Base-by-base conservation (phyloP, 2,329 filamentous ascomycete genomes). In the Alternaria gansuensis region DNA sequence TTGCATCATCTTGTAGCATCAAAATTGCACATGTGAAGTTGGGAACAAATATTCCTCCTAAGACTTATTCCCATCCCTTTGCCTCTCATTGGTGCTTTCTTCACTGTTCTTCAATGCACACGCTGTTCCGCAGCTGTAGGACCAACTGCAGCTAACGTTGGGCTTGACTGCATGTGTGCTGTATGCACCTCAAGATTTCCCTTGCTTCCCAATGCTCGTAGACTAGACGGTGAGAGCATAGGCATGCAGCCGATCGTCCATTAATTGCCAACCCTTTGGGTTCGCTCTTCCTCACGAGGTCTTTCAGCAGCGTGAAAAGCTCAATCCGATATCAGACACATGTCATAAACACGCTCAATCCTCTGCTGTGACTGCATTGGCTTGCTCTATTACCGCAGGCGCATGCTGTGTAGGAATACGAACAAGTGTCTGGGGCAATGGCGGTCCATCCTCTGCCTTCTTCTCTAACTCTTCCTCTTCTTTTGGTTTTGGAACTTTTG, bases 391-490 rank as follows among this genome's bases (percentile, higher is more conserved):
- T 5, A 78, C 59, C 21, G 73, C 68, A 34, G 73, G 75, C 3
- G 77, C 78, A 67, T 93, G 90, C 66, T 94, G 90, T 14, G 91
- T 93, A 1, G 92, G 92, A 66, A 95, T 94, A 63, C 92, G 87
- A 34, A 96, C 92, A 14, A 96, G 83, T 17, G 91, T 94, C 73
- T 94, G 90, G 2, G 92, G 92, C 39, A 95, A 81, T 39, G 85
- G 79, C n/a, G 83, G 77, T 31, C 78, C 77, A 54, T 79, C 67
- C 51, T 82, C 77, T 26, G 62, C 31, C 51, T 72, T 63, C 79
- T 77, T 64, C 34, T 81, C 77, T 2, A 77, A 70, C 41, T 81
- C 77, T 50, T 80, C 77, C 43, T 80, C 70, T 67, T 78, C 77
- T 63, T 84, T 83, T 3, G 88, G 84, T 67, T 85, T 87, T 14